Evolutionary conservation across 148 eudicot species (phyloP).

Genomic region (Chenopodium suecicum): DNA sequence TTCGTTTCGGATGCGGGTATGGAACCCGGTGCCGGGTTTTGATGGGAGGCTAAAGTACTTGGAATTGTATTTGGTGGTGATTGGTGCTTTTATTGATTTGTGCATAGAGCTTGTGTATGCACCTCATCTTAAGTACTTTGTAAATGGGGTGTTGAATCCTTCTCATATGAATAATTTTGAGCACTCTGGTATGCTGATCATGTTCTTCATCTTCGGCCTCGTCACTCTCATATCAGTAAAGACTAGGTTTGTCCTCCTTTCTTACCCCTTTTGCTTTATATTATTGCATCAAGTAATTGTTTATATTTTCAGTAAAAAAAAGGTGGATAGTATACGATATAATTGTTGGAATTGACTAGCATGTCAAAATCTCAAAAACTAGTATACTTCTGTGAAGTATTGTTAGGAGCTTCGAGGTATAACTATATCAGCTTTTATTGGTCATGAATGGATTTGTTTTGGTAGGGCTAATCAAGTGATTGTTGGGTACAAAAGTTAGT

Average conservation of each 20-base stretch:
- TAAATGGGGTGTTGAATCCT: slow-evolving; percentile 73
- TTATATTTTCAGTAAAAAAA: not conserved
- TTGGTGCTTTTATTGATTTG: slow-evolving; percentile 85
- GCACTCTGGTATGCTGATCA: slow-evolving; percentile 94
- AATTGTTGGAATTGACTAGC: slow-evolving; percentile 8
- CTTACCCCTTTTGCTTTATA: not conserved
- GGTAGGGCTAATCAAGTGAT: slow-evolving; percentile 7
- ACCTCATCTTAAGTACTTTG: slow-evolving; percentile 78
- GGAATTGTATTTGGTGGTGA: slow-evolving; percentile 71
- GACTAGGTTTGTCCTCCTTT: slow-evolving; percentile 53
- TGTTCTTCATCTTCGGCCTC: slow-evolving; percentile 86
- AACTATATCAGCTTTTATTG: not conserved
- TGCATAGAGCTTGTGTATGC: slow-evolving; percentile 86
- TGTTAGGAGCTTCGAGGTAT: slow-evolving; percentile 4
- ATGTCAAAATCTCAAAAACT: slow-evolving; percentile 5
- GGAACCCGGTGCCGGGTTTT: slow-evolving; percentile 90
- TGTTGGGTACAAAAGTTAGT: not conserved
- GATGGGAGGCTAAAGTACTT: slow-evolving; percentile 76
- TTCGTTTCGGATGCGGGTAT: slow-evolving; percentile 59
- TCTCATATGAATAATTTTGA: slow-evolving; percentile 83
- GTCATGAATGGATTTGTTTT: slow-evolving; percentile 3
- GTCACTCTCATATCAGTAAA: slow-evolving; percentile 62
- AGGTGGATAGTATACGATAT: not conserved
- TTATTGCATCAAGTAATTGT: not conserved
- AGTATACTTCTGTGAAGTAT: slow-evolving; percentile 9